Conservation (phyloP, 2,329 filamentous ascomycete species). For the Alternaria consortialis region DNA sequence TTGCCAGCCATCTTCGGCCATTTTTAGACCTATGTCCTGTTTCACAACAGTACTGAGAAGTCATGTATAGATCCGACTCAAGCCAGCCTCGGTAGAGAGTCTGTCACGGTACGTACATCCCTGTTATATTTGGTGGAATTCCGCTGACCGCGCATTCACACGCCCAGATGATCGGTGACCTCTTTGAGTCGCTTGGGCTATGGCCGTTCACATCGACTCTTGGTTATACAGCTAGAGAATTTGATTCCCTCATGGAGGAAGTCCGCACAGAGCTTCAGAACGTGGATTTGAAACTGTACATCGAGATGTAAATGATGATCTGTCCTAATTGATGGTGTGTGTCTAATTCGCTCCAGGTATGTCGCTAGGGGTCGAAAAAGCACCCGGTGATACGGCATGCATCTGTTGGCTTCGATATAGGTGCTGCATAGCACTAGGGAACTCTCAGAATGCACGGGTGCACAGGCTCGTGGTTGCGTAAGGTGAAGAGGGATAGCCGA, state of each 20-base stretch:
- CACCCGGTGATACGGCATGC: conserved; percentile 21
- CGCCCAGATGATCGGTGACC: conserved; percentile 41
- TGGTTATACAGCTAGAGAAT: conserved; percentile 43
- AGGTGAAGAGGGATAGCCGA: not conserved
- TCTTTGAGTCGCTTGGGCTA: conserved; percentile 49
- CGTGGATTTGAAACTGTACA: conserved; percentile 45
- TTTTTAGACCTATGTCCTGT: not conserved
- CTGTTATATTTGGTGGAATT: not conserved
- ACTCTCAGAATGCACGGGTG: not conserved
- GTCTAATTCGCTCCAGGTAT: conserved; percentile 34
- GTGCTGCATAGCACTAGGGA: not conserved
- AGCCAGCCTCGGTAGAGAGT: conserved; percentile 41
- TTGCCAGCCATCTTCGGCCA: not conserved
- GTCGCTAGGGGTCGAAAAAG: conserved; percentile 47
- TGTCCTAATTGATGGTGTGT: not conserved
- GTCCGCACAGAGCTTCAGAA: conserved; percentile 43
- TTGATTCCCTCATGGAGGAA: conserved; percentile 38
- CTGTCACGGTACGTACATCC: conserved; percentile 19
- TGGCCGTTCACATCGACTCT: conserved; percentile 49
- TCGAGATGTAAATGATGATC: conserved; percentile 44
- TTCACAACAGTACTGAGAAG: conserved; percentile 7
- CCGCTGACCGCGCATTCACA: not conserved
- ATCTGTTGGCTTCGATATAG: not conserved
- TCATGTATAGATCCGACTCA: conserved; percentile 37
- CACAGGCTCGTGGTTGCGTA: not conserved